Evolutionary conservation across 163 green algal genomes (phyloP), one percentile per base, ranked within the genome.

Genomic region (Chlamydomonas reinhardtii): DNA sequence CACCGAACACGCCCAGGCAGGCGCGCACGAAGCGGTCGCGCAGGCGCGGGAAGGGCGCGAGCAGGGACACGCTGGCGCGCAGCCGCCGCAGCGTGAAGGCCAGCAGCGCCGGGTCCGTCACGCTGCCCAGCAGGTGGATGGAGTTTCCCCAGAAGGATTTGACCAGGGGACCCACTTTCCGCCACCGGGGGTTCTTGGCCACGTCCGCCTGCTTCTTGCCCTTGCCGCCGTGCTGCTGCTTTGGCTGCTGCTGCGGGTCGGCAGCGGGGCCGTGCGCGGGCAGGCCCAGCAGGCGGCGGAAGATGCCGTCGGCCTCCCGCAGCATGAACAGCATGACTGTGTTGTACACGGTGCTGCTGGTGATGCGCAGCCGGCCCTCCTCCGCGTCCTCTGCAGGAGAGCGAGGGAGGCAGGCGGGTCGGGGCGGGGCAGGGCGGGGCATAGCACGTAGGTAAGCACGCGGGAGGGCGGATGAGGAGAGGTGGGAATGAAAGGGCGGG

Each of bases 131-230:
- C 76, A 99, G 87, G 86, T 99, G 97, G 66, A 99, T 90, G 8
- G 94, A 96, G 93, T 99, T 99, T 88, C 97, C 97, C 56, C 99
- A 91, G 91, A 96, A 99, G 22, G 91, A 96, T 84, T 98, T 98
- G 20, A 97, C 85, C 62, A 99, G 92, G 2, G 93, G 93, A 48
- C 97, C 94, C 20, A 98, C 91, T 90, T 99, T 98, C 0, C 90
- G 90, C 96, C 97, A 82, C 75, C 75, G 35, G 59, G 48, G 62
- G 72, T 82, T 88, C 82, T 88, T 88, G 37, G 71, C 48, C 54
- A 88, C 15, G 61, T 84, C 24, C 61, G 24, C 34, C 66, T 43
- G 29, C 75, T 39, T 39, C 61, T 39, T 73, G 34, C 35, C 32
- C 61, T 39, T 73, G 34, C 35, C 32, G 48, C 32, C 31, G 16